These are phyloP conservation scores for Penicillium palitans DNA, from an alignment of 2,329 filamentous ascomycete species.

Conservation along the genomic window DNA sequence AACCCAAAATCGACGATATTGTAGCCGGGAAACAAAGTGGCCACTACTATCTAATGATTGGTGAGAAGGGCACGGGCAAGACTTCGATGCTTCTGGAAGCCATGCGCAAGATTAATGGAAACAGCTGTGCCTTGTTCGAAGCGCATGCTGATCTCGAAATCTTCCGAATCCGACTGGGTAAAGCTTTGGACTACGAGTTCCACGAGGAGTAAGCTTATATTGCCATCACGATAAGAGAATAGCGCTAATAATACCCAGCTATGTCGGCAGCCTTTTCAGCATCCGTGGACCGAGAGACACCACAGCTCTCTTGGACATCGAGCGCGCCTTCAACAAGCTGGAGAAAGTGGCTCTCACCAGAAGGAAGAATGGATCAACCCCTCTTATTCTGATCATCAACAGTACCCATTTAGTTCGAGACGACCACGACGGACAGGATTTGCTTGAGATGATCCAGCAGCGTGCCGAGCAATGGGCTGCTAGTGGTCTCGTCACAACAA, in stretches of 20 bases:
- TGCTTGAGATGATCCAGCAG: constrained; percentile 93
- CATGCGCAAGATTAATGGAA: constrained; percentile 88
- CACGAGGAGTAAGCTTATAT: constrained; percentile 76
- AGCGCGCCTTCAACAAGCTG: constrained; percentile 94
- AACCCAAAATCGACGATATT: constrained; percentile 77
- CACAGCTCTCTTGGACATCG: constrained; percentile 89
- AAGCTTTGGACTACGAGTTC: constrained; percentile 92
- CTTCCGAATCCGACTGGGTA: constrained; percentile 87
- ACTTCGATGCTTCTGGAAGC: constrained; percentile 94
- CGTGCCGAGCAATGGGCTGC: constrained; percentile 96
- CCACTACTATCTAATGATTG: constrained; percentile 88
- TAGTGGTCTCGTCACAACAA: constrained; percentile 77
- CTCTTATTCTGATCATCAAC: constrained; percentile 91
- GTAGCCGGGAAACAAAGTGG: constrained; percentile 70
- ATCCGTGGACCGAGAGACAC: constrained; percentile 90
- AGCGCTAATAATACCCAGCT: constrained; percentile 33
- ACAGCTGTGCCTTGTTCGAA: constrained; percentile 92
- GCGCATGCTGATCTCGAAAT: constrained; percentile 94
- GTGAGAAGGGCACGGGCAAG: constrained; percentile 96
- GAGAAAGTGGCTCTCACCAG: constrained; percentile 83
- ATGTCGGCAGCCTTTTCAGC: constrained; percentile 90
- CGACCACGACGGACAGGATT: constrained; percentile 86
- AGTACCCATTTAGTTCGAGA: constrained; percentile 88
- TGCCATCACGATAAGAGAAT: neutral
- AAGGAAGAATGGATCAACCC: constrained; percentile 61